phyloP scores from a whole-genome alignment of 441 rosid species.

The Jatropha podagrica region DNA sequence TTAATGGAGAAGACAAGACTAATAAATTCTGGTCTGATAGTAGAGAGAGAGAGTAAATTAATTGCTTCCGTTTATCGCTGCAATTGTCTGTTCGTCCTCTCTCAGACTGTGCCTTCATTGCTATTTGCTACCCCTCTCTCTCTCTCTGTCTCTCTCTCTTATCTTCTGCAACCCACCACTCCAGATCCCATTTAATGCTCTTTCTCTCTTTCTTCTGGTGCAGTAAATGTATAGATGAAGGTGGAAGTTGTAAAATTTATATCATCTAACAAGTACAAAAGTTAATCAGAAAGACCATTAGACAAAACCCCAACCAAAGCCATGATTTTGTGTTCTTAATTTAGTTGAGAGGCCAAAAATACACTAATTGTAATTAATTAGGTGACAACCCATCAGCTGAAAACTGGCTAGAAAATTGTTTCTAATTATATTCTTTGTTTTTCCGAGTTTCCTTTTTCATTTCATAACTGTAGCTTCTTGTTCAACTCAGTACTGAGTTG shows the following conservation, averaged over 20 bases:
- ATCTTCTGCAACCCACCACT: slow-evolving; percentile 42
- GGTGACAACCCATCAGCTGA: slow-evolving; percentile 8
- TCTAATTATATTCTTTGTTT: not conserved
- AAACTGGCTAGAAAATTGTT: slow-evolving; percentile 5
- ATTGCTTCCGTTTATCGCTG: slow-evolving; percentile 56
- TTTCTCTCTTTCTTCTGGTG: slow-evolving; percentile 16
- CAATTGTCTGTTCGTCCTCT: slow-evolving; percentile 42
- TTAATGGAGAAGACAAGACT: slow-evolving; percentile 61
- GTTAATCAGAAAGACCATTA: slow-evolving; percentile 17
- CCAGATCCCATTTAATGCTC: slow-evolving; percentile 52
- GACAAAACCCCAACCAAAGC: slow-evolving; percentile 10
- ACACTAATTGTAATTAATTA: not conserved
- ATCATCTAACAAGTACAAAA: slow-evolving; percentile 11
- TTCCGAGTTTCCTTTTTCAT: not conserved
- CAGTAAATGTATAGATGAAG: slow-evolving; percentile 21
- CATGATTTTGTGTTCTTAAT: slow-evolving; percentile 5
- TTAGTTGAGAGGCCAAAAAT: slow-evolving; percentile 5
- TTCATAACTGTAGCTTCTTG: slow-evolving; percentile 37
- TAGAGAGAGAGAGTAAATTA: slow-evolving; percentile 33
- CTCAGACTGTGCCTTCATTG: slow-evolving; percentile 33
- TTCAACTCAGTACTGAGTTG: slow-evolving; percentile 35
- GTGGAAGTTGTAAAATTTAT: slow-evolving; percentile 1
- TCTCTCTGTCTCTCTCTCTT: slow-evolving; percentile 35
- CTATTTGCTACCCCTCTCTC: slow-evolving; percentile 21
- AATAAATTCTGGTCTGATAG: slow-evolving; percentile 41